Evolutionary conservation across 2,329 filamentous ascomycete species (phyloP), one percentile per base, ranked within the genome.

Genomic region (Fulvia fulva): DNA sequence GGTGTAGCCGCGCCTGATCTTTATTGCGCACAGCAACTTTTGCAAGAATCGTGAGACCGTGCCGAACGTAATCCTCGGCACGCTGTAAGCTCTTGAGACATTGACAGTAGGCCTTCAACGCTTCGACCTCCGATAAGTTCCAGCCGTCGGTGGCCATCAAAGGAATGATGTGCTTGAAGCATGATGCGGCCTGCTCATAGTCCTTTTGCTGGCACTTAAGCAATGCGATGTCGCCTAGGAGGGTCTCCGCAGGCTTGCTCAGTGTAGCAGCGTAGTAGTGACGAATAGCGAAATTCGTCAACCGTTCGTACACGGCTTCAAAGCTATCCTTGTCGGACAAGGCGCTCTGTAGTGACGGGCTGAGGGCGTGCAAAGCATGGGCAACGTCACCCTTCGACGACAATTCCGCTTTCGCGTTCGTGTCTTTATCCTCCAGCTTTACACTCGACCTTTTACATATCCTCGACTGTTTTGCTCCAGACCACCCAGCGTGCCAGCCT

Each of bases 261-360:
- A 93, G 88, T 56, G 87, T 88, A 4, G 92, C 91, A 4, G 91
- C 84, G 14, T 86, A 86, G 71, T 90, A 95, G 70, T 96, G 89
- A 1, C 89, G 88, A 57, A 95, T 83, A 2, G 92, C 87, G 61
- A 89, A 87, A 66, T 94, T 88, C 7, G 90, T 96, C n/a, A 97
- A 79, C 9, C 84, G 86, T 69, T 78, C 76, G 54, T 76, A 80
- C 7, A 66, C 68, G 12, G 70, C 67, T 46, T 74, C 70, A 53
- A 79, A 79, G 2, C 70, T 65, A 7, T 71, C 69, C 21, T 77
- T 60, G 11, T 73, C 74, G 1, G 68, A 60, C 12, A 76, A 59
- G 6, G 74, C 73, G 41, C 62, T 63, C 5, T 68, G 57, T 7
- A 78, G 65, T 28, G 67, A 53, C 6, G 61, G 62, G 41, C 62